A percentile compares a stretch with the other conserved stretches of the same genome.
phyloP scores from a whole-genome alignment of 179 eudicot species.

The Nepenthes alata region DNA sequence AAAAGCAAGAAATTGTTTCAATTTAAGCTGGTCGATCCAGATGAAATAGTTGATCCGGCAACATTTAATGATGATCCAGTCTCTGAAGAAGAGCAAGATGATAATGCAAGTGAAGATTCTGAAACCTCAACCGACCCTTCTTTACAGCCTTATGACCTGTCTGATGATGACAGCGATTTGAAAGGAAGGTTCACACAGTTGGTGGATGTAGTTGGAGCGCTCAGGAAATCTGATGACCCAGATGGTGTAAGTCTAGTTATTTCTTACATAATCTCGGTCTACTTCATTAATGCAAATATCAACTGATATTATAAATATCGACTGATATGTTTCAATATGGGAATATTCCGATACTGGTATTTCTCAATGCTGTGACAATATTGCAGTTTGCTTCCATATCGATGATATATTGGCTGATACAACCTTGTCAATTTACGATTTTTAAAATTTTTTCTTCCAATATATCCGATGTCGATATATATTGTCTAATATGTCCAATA shows the following conservation, averaged over 20 bases:
- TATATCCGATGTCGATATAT: no score
- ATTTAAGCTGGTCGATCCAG: constrained; percentile 51
- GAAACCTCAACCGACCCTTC: constrained; percentile 72
- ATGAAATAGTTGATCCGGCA: constrained; percentile 74
- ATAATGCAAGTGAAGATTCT: constrained; percentile 47
- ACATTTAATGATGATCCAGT: constrained; percentile 27
- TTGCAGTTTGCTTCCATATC: no score
- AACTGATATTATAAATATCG: no score
- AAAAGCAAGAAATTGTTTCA: constrained; percentile 30
- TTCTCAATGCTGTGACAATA: no score
- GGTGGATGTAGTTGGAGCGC: constrained; percentile 81
- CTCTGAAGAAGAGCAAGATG: constrained; percentile 43
- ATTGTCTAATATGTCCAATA: no score
- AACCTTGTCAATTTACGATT: no score
- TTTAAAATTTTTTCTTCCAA: no score
- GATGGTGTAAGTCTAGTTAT: constrained; percentile 57
- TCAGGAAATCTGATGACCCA: constrained; percentile 80
- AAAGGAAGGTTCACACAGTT: constrained; percentile 64
- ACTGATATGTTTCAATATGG: no score
- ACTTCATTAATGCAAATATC: not conserved
- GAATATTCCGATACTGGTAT: no score
- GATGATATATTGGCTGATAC: no score
- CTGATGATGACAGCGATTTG: constrained; percentile 81
- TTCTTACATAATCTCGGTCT: not conserved
- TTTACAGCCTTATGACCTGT: constrained; percentile 87